phyloP scores from a whole-genome alignment of 2,329 filamentous ascomycete species.

The Fusarium foetens region DNA sequence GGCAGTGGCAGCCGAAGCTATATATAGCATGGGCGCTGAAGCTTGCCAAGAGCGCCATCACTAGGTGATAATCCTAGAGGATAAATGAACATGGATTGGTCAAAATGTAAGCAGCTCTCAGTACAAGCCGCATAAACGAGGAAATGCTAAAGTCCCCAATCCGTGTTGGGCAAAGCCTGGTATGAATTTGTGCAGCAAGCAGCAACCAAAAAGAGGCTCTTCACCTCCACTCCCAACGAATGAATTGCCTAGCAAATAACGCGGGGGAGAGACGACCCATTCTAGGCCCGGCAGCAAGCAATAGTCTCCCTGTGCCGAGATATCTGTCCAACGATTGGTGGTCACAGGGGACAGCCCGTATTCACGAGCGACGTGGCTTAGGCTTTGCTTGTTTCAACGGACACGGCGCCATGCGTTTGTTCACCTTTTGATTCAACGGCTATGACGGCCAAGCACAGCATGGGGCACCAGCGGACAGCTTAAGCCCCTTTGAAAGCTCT shows the following conservation, averaged over 20 bases:
- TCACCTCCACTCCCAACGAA: constrained; percentile 20
- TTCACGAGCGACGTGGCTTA: constrained; percentile 38
- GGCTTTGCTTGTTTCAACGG: constrained; percentile 25
- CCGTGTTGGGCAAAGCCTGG: constrained; percentile 15
- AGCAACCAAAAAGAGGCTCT: constrained; percentile 32
- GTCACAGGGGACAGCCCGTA: constrained; percentile 31
- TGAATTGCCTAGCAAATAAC: constrained; percentile 9
- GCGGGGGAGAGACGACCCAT: constrained; percentile 22
- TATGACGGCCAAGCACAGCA: not conserved
- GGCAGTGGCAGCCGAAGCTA: constrained; percentile 20
- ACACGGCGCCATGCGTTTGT: constrained; percentile 15
- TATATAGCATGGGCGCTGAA: constrained; percentile 32
- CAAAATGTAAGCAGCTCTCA: constrained; percentile 4
- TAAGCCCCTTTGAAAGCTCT: not conserved
- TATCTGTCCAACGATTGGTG: constrained; percentile 29
- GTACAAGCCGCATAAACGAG: constrained; percentile 25
- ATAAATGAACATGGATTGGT: constrained; percentile 12
- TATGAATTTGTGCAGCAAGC: constrained; percentile 2
- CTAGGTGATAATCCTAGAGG: constrained; percentile 3
- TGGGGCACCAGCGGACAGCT: not conserved
- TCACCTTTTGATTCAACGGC: constrained; percentile 21
- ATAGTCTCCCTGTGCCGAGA: constrained; percentile 24
- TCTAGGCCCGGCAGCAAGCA: constrained; percentile 17
- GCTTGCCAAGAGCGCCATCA: constrained; percentile 23
- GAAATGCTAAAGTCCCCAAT: constrained; percentile 11